phyloP scores from a whole-genome alignment of 345 rosid species.

The Sapria himalayana region DNA sequence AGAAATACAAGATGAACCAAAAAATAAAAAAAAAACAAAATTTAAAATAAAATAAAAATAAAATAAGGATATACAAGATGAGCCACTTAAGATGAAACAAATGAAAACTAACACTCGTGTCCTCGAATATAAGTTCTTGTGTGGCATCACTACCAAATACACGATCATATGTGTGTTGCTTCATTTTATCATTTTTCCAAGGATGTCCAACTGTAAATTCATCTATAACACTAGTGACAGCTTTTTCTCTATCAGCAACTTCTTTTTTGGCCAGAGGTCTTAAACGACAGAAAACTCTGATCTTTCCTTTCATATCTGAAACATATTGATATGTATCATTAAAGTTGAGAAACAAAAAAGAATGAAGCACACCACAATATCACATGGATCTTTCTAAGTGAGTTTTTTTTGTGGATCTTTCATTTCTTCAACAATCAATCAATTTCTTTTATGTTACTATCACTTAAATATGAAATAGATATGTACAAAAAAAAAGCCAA shows the following conservation, averaged over 20 bases:
- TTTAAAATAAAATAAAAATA: slow-evolving; percentile 1
- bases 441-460: too few relatives aligned
- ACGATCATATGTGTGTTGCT: slow-evolving; percentile 84
- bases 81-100: too few relatives aligned
- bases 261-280: slow-evolving; percentile 80
- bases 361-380: too few relatives aligned
- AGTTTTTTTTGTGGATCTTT: too few relatives aligned
- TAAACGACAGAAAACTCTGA: slow-evolving; percentile 75
- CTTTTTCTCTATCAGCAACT: slow-evolving; percentile 28
- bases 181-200: slow-evolving; percentile 79
- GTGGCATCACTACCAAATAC: slow-evolving; percentile 59
- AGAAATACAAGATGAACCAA: neutral
- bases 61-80: too few relatives aligned
- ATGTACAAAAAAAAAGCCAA: too few relatives aligned
- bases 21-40: neutral
- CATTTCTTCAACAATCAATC: too few relatives aligned
- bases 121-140: slow-evolving; percentile 81
- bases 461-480: too few relatives aligned
- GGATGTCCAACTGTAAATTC: slow-evolving; percentile 88
- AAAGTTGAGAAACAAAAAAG: neutral
- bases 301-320: slow-evolving; percentile 92
- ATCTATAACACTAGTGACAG: slow-evolving; percentile 27
- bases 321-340: slow-evolving; percentile 1
- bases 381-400: too few relatives aligned
- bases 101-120: slow-evolving; percentile 39